Base-by-base conservation (phyloP, 768 basidiomycete genomes). In the Suillus cothurnatus region DNA sequence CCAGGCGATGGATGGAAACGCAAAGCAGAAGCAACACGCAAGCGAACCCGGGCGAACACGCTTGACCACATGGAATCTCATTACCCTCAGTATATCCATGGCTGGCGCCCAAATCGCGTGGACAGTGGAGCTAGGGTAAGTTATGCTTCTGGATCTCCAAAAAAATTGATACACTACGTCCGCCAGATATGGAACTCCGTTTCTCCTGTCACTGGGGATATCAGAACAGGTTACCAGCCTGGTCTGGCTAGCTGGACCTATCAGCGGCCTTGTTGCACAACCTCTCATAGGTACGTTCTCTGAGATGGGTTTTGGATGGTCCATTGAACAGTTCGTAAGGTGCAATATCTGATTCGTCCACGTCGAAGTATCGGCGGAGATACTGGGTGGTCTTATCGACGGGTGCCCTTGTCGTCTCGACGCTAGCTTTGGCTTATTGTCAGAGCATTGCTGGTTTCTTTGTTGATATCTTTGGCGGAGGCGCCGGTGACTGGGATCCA, bases 371-470 rank as follows among this genome's bases (percentile, higher is more conserved):
- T 75, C 88, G 97, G 55, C 86, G 97, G 60, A 86, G 97, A 65
- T 93, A 91, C 75, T 99, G 95, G 95, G 88, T 99, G 67, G 81
- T 89, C n/a, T 78, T 88, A n/a, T 94, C 96, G 17, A 96, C 96
- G 3, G 76, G 84, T 15, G 88, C 93, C 14, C 86, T 99, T 58
- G 86, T 91, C 19, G 38, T 92, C 32, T 91, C 93, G 28, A 95
- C 92, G 0, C 72, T 95, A 50, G 84, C 83, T 1, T 84, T 98
- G 63, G 95, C 95, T 6, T 98, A 92, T 74, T 97, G 95, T 66
- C 78, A 89, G 68, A 85, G 82, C 21, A 74, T 92, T 2, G 93
- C 95, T 1, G 78, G 79, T 2, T 81, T 93, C 67, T 79, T 94
- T 57, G 94, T 98, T 11, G 91, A 95, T 73, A 56, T 93, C 3